Percentiles rank a stretch among this genome's conserved stretches.
Conservation (phyloP, 306 rosid species). For the Quercus agrifolia region DNA sequence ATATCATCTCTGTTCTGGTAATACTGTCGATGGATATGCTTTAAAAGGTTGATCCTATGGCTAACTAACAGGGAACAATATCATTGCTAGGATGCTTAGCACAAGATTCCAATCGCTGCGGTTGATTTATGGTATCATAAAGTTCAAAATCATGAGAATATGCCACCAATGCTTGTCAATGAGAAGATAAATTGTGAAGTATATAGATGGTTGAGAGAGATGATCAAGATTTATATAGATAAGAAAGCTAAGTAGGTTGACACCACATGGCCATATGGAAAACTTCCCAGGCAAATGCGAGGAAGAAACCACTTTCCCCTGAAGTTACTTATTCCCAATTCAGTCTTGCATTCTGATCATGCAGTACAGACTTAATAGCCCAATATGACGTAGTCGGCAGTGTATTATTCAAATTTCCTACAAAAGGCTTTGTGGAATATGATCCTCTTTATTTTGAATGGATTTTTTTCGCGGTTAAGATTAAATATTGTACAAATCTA, state of each 20-base stretch:
- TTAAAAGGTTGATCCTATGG: neutral
- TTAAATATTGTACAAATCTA: too few species aligned
- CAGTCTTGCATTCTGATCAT: neutral
- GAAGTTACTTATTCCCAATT: neutral
- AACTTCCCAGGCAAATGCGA: neutral
- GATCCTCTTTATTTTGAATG: too few species aligned
- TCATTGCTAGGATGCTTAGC: neutral
- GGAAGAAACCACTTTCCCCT: neutral
- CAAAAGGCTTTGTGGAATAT: too few species aligned
- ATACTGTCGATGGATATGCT: neutral
- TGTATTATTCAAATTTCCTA: too few species aligned
- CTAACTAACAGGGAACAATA: neutral
- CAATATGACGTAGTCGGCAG: too few species aligned
- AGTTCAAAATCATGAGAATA: neutral
- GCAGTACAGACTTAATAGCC: neutral
- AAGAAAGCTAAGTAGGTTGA: neutral
- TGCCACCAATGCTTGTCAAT: neutral
- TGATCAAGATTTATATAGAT: neutral
- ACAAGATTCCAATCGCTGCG: neutral
- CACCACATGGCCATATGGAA: neutral
- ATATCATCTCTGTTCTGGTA: neutral
- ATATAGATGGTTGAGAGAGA: neutral
- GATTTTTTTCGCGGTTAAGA: too few species aligned
- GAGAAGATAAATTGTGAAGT: neutral
- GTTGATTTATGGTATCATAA: neutral